phyloP scores from a whole-genome alignment of 345 rosid genomes.

The Syzygium jambos region DNA sequence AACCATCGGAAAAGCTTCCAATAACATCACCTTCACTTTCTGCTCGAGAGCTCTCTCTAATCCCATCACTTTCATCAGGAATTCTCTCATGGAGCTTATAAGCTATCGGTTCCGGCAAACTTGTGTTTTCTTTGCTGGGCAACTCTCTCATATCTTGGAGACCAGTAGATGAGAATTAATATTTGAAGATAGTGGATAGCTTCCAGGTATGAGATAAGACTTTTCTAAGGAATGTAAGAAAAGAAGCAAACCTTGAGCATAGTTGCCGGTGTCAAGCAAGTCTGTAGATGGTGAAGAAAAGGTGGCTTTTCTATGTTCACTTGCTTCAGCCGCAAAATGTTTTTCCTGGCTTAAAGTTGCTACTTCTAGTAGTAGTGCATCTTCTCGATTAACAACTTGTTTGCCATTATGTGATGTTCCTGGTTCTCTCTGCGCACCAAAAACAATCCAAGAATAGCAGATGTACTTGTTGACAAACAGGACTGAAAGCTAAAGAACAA shows the following conservation, averaged over 20 bases:
- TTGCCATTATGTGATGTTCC: conserved; percentile 9
- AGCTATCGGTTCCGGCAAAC: background rate
- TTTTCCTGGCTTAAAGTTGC: conserved; percentile 9
- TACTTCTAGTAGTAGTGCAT: conserved; percentile 5
- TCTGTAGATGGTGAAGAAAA: conserved; percentile 1
- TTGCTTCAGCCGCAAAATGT: conserved; percentile 7
- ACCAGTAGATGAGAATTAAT: background rate
- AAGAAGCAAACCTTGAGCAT: conserved; percentile 1
- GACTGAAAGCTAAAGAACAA: background rate
- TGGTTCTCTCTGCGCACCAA: conserved; percentile 26
- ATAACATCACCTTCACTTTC: background rate
- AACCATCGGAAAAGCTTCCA: background rate
- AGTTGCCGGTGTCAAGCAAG: conserved; percentile 6
- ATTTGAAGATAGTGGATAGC: background rate
- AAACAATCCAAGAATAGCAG: background rate
- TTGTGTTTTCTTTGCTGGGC: background rate
- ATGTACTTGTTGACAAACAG: background rate
- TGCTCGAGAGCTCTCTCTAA: background rate
- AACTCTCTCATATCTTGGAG: background rate
- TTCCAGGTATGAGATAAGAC: background rate
- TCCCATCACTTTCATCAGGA: background rate
- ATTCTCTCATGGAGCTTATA: background rate
- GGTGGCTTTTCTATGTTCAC: conserved; percentile 8
- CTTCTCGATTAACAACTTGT: conserved; percentile 14
- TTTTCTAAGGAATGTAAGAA: background rate